These are phyloP conservation scores for Fonsecaea pedrosoi DNA, from an alignment of 2,329 filamentous ascomycete species.

Conservation along the genomic window DNA sequence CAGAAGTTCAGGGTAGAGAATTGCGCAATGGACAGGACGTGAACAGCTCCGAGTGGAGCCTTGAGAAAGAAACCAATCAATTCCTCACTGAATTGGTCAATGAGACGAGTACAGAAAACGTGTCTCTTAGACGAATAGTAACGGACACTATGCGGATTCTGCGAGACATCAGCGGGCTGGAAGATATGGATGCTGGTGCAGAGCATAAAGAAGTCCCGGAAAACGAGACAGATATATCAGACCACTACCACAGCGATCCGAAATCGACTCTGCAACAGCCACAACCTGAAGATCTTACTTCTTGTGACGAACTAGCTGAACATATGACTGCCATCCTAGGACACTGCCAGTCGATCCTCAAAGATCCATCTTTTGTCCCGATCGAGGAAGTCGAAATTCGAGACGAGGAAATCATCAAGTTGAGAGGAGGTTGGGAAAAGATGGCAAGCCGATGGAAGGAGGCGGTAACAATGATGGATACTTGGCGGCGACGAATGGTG, in stretches of 20 bases:
- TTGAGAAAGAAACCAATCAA: constrained; percentile 86
- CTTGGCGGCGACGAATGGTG: constrained; percentile 83
- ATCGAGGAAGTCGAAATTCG: constrained; percentile 92
- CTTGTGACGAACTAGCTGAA: constrained; percentile 71
- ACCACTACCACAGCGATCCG: constrained; percentile 37
- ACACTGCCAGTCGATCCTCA: constrained; percentile 82
- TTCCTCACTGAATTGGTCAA: constrained; percentile 76
- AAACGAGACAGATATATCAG: constrained; percentile 40
- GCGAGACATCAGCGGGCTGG: constrained; percentile 63
- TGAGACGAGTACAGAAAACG: constrained; percentile 84
- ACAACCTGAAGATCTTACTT: constrained; percentile 51
- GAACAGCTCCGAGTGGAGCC: constrained; percentile 67
- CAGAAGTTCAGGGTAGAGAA: constrained; percentile 42
- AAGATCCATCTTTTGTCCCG: constrained; percentile 94
- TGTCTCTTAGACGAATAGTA: constrained; percentile 75
- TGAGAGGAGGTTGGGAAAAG: constrained; percentile 87
- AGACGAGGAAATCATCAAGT: constrained; percentile 84
- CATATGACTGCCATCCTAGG: constrained; percentile 80
- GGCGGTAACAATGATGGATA: constrained; percentile 86
- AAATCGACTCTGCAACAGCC: constrained; percentile 16
- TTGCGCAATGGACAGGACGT: constrained; percentile 51
- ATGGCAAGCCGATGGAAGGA: constrained; percentile 93
- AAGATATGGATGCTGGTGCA: constrained; percentile 43
- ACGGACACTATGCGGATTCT: constrained; percentile 74
- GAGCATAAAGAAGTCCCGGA: constrained; percentile 28